phyloP scores from a whole-genome alignment of 139 green algal genomes.

The Tetradesmus lagerheimii region DNA sequence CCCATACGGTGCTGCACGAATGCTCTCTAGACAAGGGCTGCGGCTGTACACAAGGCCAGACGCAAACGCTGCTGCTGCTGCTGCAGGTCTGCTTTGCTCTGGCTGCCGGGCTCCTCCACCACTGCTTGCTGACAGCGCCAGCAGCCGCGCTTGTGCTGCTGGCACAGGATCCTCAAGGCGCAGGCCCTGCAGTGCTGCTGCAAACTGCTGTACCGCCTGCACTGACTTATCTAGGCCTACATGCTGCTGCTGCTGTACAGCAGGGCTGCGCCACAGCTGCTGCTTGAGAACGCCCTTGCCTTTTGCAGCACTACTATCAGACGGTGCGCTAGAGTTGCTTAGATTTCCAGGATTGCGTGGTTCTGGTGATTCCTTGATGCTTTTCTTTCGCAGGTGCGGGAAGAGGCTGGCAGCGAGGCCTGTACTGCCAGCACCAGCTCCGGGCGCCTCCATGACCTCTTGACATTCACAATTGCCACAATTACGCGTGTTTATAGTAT shows the following conservation, averaged over 20 bases:
- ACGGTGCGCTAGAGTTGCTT: background rate
- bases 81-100: background rate
- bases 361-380: background rate
- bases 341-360: background rate
- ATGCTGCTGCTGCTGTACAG: background rate
- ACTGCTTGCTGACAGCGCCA: background rate
- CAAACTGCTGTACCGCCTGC: background rate
- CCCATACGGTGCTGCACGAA: background rate
- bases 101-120: background rate
- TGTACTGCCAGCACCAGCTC: background rate
- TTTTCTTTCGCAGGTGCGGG: background rate
- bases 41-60: background rate
- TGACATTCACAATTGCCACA: background rate
- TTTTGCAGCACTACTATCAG: background rate
- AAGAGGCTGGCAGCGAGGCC: background rate
- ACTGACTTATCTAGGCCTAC: background rate
- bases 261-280: background rate
- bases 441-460: background rate
- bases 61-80: background rate
- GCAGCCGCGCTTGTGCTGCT: conserved; percentile 12
- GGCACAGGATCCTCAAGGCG: background rate
- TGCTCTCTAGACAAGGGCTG: background rate
- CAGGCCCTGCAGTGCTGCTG: background rate
- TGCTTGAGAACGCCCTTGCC: background rate
- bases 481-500: too few relatives aligned